Conservation (phyloP, 129 eudicot genomes). For the Escallonia rubra region DNA sequence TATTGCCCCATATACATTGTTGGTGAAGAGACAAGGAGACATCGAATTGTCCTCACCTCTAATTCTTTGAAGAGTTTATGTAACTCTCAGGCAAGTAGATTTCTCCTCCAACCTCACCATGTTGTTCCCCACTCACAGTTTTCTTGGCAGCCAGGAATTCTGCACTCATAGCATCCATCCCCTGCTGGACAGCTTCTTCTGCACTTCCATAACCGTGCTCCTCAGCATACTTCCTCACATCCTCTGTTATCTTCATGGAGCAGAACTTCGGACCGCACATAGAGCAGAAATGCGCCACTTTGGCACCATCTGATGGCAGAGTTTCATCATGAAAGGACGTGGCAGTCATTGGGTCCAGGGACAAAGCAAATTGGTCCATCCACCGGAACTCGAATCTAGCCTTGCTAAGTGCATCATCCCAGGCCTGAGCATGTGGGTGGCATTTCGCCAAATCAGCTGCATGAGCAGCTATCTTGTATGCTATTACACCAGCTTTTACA, state of each 20-base stretch:
- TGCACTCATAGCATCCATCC: slow-evolving; percentile 99
- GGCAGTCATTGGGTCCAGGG: slow-evolving; percentile 94
- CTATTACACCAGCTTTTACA: slow-evolving; percentile 86
- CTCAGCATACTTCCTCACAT: slow-evolving; percentile 94
- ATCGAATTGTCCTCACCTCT: slow-evolving; percentile 36
- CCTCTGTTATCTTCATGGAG: slow-evolving; percentile 98
- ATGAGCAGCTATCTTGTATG: slow-evolving; percentile 96
- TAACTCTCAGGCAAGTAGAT: slow-evolving; percentile 86
- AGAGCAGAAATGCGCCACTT: slow-evolving; percentile 98
- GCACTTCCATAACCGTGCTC: slow-evolving; percentile 98
- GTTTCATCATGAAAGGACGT: slow-evolving; percentile 96
- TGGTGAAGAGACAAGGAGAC: too few relatives aligned
- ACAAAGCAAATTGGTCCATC: slow-evolving; percentile 96
- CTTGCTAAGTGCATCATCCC: slow-evolving; percentile 98
- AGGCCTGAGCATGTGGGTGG: slow-evolving; percentile 92
- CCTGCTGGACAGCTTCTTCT: slow-evolving; percentile 83
- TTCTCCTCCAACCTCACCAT: slow-evolving; percentile 96
- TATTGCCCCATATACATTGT: too few relatives aligned
- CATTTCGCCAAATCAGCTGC: slow-evolving; percentile 94
- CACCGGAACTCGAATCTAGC: slow-evolving; percentile 96
- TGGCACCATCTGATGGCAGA: slow-evolving; percentile 90
- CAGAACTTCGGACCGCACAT: slow-evolving; percentile 99
- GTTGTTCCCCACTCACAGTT: slow-evolving; percentile 96
- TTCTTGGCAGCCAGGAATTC: slow-evolving; percentile 92
- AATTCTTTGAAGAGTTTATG: slow-evolving; percentile 50